Evolutionary conservation across 2,329 filamentous ascomycete genomes (phyloP).

Genomic region (Colletotrichum lindemuthianum): DNA sequence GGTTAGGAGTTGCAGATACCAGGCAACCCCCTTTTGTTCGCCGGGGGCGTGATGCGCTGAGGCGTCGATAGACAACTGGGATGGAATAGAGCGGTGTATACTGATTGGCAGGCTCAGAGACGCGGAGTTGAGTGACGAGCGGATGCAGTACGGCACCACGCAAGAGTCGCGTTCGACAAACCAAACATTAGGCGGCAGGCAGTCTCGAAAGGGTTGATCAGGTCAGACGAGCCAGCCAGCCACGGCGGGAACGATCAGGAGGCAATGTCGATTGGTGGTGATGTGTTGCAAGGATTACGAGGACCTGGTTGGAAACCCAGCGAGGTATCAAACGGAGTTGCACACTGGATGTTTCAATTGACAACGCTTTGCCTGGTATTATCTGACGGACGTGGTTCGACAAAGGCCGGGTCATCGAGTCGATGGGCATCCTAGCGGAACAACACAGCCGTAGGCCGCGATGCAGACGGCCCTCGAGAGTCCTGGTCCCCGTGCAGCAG

Average conservation of each 20-base stretch:
- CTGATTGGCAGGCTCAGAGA: slow-evolving; percentile 15
- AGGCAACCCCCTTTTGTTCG: slow-evolving; percentile 15
- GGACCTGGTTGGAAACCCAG: not conserved
- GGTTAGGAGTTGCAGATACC: slow-evolving; percentile 17
- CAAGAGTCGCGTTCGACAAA: slow-evolving; percentile 8
- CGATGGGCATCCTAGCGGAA: not conserved
- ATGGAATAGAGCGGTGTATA: not conserved
- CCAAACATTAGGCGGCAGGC: slow-evolving; percentile 15
- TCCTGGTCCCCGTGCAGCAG: not conserved
- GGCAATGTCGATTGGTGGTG: slow-evolving; percentile 11
- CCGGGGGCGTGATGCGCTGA: slow-evolving; percentile 16
- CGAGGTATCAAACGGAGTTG: not conserved
- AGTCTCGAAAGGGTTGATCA: slow-evolving; percentile 6
- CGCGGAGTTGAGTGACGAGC: slow-evolving; percentile 8
- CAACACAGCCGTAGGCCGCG: slow-evolving; percentile 5
- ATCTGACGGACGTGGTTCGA: not conserved
- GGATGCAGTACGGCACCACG: slow-evolving; percentile 10
- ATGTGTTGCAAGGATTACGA: slow-evolving; percentile 28
- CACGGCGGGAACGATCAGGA: not conserved
- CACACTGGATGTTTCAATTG: no score
- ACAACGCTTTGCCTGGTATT: not conserved
- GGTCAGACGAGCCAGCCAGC: slow-evolving; percentile 14
- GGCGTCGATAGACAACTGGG: slow-evolving; percentile 20
- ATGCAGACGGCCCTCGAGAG: slow-evolving; percentile 2
- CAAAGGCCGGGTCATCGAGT: no score